A percentile compares a stretch with the other conserved stretches of the same genome.
Evolutionary conservation across 495 filamentous ascomycete genomes (phyloP).

Genomic region (Tuber umbilicatum): DNA sequence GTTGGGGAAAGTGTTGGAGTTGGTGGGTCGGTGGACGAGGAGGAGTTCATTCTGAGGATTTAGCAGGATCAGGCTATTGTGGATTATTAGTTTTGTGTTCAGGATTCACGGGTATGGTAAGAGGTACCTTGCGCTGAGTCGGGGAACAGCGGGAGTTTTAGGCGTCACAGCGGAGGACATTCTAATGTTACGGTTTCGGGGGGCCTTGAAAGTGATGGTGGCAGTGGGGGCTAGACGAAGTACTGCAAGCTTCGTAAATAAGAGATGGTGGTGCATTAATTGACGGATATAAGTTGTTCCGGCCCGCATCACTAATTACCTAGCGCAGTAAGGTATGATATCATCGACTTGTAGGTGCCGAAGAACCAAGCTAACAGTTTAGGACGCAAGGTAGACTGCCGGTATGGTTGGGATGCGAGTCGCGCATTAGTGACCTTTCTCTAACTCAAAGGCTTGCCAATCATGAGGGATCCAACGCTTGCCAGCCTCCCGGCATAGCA

Average conservation of each 20-base stretch:
- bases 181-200: neutral
- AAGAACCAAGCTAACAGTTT: neutral
- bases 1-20: constrained; percentile 75
- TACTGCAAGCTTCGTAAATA: neutral
- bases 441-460: neutral
- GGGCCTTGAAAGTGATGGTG: neutral
- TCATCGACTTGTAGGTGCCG: neutral
- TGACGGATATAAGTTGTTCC: neutral
- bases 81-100: constrained; percentile 14
- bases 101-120: constrained; percentile 9
- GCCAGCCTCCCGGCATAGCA: neutral
- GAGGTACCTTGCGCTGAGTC: constrained; percentile 44
- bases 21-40: constrained; percentile 75
- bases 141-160: constrained; percentile 27
- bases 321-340: neutral
- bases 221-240: neutral
- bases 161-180: constrained; percentile 14
- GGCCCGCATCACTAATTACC: neutral
- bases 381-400: neutral
- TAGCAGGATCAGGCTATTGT: constrained; percentile 67
- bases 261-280: neutral
- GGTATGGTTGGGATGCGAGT: too few species aligned
- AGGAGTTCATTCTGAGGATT: constrained; percentile 82
- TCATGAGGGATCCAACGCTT: neutral
- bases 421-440: neutral